A percentile compares a stretch with the other conserved stretches of the same genome.
These are phyloP conservation scores for Pseudogymnoascus sp. DNA, from an alignment of 2,329 filamentous ascomycete species.

Conservation along the genomic window DNA sequence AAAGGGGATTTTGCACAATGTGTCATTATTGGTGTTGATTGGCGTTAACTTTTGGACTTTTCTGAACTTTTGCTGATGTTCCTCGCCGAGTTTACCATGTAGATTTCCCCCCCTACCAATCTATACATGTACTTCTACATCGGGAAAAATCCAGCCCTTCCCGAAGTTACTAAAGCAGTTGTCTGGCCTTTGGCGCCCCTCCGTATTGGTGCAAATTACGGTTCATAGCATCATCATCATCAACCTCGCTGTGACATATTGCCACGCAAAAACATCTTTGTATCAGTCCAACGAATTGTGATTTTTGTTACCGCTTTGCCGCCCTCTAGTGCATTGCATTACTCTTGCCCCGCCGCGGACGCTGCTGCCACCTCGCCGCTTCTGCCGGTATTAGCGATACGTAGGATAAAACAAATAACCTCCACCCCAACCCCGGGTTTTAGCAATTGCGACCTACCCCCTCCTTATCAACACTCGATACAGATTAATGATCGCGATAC, in stretches of 20 bases:
- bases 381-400: constrained; percentile 2
- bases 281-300: not conserved
- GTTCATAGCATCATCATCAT: not conserved
- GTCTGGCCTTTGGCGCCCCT: constrained; percentile 3
- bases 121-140: not conserved
- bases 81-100: not conserved
- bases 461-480: not conserved
- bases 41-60: not conserved
- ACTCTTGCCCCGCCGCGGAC: not conserved
- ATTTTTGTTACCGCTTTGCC: constrained; percentile 4
- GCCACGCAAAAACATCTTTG: not conserved
- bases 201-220: not conserved
- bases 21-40: not conserved
- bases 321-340: constrained; percentile 3
- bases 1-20: not conserved
- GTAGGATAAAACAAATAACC: not conserved
- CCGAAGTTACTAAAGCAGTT: not conserved
- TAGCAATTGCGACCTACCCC: not conserved
- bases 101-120: not conserved
- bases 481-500: constrained; percentile 4
- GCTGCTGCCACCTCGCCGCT: constrained; percentile 7
- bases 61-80: not conserved
- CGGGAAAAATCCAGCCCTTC: not conserved
- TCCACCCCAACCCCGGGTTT: constrained; percentile 1
- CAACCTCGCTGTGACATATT: constrained; percentile 1